Conservation (phyloP, 106 monocot species). For the Hemerocallis citrina region DNA sequence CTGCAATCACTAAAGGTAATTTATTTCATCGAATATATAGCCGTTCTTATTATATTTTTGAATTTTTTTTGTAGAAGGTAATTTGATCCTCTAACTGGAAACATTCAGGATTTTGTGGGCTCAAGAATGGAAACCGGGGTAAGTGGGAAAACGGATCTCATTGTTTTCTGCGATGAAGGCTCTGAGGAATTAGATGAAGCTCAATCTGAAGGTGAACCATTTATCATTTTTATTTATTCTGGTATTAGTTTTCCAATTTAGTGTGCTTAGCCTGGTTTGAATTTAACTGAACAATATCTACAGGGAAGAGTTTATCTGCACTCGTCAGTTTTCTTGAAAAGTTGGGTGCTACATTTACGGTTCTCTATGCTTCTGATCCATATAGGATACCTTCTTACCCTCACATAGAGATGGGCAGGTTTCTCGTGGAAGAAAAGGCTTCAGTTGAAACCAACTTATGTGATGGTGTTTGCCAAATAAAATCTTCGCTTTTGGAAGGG, state of each 20-base stretch:
- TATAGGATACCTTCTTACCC: slow-evolving; percentile 12
- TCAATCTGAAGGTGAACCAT: slow-evolving; percentile 69
- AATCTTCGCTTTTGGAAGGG: slow-evolving; percentile 58
- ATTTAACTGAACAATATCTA: neutral
- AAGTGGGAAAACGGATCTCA: slow-evolving; percentile 33
- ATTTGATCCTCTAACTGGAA: neutral
- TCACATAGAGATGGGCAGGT: slow-evolving; percentile 19
- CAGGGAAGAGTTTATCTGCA: slow-evolving; percentile 55
- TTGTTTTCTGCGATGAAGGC: slow-evolving; percentile 48
- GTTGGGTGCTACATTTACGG: slow-evolving; percentile 40
- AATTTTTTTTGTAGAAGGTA: neutral
- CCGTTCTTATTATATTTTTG: neutral
- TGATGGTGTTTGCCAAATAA: slow-evolving; percentile 46
- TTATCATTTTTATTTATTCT: neutral
- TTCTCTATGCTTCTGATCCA: slow-evolving; percentile 58
- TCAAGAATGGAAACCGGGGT: slow-evolving; percentile 22
- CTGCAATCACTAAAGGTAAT: slow-evolving; percentile 49
- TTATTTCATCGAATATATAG: neutral
- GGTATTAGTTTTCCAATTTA: neutral
- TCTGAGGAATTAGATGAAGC: slow-evolving; percentile 19
- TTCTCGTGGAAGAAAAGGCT: slow-evolving; percentile 38
- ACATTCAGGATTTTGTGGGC: slow-evolving; percentile 37
- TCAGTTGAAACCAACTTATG: slow-evolving; percentile 30
- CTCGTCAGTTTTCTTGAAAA: slow-evolving; percentile 45
- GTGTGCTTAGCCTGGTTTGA: neutral